Evolutionary conservation across 371 early-diverging fungal genomes (phyloP).

Genomic region (Saksenaea vasiformis): DNA sequence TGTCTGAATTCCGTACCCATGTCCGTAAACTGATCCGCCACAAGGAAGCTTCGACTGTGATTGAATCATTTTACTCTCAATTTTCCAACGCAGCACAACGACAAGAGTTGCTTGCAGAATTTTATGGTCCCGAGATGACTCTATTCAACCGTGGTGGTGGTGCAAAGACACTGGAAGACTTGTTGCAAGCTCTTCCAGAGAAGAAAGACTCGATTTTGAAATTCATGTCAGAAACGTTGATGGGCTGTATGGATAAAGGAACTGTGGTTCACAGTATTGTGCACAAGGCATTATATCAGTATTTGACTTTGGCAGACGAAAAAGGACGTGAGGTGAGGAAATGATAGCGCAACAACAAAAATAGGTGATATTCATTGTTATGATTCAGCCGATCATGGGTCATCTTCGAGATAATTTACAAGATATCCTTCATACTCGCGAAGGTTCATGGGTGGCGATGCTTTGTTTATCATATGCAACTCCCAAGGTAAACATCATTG

Average conservation of each 20-base stretch:
- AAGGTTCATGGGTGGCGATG: conserved; percentile 87
- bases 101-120: conserved; percentile 81
- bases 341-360: not conserved
- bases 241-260: conserved; percentile 81
- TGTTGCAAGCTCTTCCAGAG: conserved; percentile 69
- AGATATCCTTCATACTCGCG: conserved; percentile 89
- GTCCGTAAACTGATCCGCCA: conserved; percentile 80
- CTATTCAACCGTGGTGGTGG: conserved; percentile 61
- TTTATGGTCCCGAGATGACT: conserved; percentile 92
- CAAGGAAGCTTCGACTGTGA: conserved; percentile 78
- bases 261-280: conserved; percentile 83
- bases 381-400: conserved; percentile 66
- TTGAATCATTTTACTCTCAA: conserved; percentile 86
- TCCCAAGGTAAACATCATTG: conserved; percentile 52
- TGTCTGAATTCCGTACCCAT: conserved; percentile 82
- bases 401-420: conserved; percentile 82
- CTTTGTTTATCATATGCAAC: conserved; percentile 77
- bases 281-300: conserved; percentile 87
- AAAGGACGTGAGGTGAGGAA: conserved; percentile 56
- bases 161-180: conserved; percentile 62
- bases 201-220: conserved; percentile 79
- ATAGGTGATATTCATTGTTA: not conserved
- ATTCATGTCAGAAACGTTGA: conserved; percentile 70
- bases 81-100: conserved; percentile 81
- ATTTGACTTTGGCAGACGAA: conserved; percentile 65